Conservation (phyloP, 257 asterid species). For the Solanum lignicaule region DNA sequence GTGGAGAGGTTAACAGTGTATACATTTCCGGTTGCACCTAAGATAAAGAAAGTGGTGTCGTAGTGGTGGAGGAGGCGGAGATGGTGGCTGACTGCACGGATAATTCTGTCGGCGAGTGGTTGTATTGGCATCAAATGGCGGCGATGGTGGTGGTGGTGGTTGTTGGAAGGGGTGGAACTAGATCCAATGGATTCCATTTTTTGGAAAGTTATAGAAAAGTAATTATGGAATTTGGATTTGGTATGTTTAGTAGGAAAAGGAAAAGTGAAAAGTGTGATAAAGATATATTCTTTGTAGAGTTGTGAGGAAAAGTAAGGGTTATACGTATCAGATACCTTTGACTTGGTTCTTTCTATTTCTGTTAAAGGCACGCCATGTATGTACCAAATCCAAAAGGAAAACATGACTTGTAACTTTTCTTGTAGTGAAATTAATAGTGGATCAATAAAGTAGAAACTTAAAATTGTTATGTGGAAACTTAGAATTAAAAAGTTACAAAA, state of each 20-base stretch:
- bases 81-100: constrained; percentile 80
- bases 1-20: constrained; percentile 70
- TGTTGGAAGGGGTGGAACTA: constrained; percentile 31
- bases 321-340: background rate
- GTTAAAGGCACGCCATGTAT: constrained; percentile 27
- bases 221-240: constrained; percentile 13
- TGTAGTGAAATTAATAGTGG: background rate
- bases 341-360: constrained; percentile 9
- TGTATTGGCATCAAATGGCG: constrained; percentile 31
- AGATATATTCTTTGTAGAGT: constrained; percentile 44
- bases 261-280: background rate
- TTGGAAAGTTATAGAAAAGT: background rate
- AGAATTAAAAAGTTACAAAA: too few relatives aligned
- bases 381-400: background rate
- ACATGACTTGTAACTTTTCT: background rate
- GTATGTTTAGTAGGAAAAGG: background rate
- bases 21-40: constrained; percentile 89
- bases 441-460: background rate
- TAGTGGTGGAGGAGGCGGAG: constrained; percentile 83
- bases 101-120: constrained; percentile 49
- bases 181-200: constrained; percentile 59
- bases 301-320: constrained; percentile 13
- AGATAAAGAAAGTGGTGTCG: constrained; percentile 59
- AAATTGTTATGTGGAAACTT: background rate
- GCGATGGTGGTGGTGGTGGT: constrained; percentile 10